A percentile compares a stretch with the other conserved stretches of the same genome.
Evolutionary conservation across 306 rosid genomes (phyloP).

Genomic region (Abrus pulchellus): DNA sequence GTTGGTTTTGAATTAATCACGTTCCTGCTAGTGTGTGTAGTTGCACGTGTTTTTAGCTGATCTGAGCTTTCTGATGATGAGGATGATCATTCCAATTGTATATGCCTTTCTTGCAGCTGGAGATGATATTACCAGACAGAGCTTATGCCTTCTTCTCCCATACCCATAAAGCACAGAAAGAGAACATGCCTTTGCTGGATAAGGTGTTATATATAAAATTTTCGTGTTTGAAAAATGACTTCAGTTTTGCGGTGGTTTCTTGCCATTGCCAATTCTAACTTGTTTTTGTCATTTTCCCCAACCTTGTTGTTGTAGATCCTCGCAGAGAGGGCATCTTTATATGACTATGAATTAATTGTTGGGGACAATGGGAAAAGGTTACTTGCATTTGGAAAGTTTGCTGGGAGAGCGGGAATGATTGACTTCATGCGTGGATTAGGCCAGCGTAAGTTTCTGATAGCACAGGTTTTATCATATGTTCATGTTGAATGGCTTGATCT

Average conservation of each 20-base stretch:
- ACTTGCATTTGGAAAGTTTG: constrained; percentile 92
- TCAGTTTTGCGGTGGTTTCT: constrained; percentile 29
- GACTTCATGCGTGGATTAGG: constrained; percentile 88
- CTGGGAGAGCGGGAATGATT: constrained; percentile 94
- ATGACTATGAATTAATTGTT: constrained; percentile 91
- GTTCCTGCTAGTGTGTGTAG: not conserved
- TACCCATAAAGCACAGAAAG: constrained; percentile 95
- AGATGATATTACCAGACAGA: constrained; percentile 89
- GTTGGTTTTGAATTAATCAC: constrained; percentile 26
- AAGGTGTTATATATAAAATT: constrained; percentile 57
- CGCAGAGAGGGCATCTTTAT: constrained; percentile 76
- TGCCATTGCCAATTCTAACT: constrained; percentile 37
- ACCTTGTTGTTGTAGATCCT: constrained; percentile 60
- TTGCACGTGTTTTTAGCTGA: not conserved
- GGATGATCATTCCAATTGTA: not conserved
- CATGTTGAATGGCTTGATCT: constrained; percentile 23
- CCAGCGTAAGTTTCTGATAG: constrained; percentile 64
- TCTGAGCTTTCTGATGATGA: not conserved
- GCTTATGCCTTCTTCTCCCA: constrained; percentile 95
- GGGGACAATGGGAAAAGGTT: constrained; percentile 80
- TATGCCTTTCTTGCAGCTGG: constrained; percentile 64
- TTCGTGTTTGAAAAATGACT: not conserved
- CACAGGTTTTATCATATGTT: constrained; percentile 5
- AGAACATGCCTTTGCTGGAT: constrained; percentile 89
- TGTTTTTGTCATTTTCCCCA: not conserved